Base-by-base conservation (phyloP, 1,139 yeast species). In the Tardiomyces depauwii region DNA sequence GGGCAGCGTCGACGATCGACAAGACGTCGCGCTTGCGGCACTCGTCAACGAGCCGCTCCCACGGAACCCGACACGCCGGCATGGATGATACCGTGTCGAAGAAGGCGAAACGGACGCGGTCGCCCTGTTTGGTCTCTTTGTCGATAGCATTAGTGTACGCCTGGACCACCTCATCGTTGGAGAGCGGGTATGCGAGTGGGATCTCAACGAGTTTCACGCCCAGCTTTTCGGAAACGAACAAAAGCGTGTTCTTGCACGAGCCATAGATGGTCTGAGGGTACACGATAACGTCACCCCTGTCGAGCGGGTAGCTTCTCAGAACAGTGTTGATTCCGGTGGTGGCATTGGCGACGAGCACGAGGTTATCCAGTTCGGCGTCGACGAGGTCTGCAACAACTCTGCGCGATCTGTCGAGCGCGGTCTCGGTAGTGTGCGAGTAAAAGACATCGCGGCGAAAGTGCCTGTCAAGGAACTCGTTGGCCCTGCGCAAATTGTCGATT, bases 1-100 rank as follows among this genome's bases (percentile, higher is more conserved):
- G 91, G 2, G 91, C 88, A 12, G 82, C 91, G 58, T 83, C 93
- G 30, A 83, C 71, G 41, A 80, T 62, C 2, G 86, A 76, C 42
- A 79, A 54, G 6, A 77, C 74, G 10, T 64, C 62, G 49, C 76
- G 63, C 44, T 74, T 59, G 14, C 64, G 62, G 54, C 86, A 78
- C 42, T 76, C 60, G n/a, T 61, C 52, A 2, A 71, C 67, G 47
- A 82, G 54, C 47, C 67, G 58, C 49, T 72, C 72, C 61, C 71
- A 81, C 0, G 93, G 91, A 39, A 80, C 58, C 23, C 66, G 58
- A 10, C 73, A 73, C 2, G 82, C 82, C 0, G 91, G 91, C 74
- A 74, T 71, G 2, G 88, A 80, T 16, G 76, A 64, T 28, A 82
- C 72, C 12, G 78, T 67, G 54, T 83, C 91, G 57, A 80, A 78